Base-by-base conservation (phyloP, 2,329 filamentous ascomycete species). In the Cytospora leucostoma region DNA sequence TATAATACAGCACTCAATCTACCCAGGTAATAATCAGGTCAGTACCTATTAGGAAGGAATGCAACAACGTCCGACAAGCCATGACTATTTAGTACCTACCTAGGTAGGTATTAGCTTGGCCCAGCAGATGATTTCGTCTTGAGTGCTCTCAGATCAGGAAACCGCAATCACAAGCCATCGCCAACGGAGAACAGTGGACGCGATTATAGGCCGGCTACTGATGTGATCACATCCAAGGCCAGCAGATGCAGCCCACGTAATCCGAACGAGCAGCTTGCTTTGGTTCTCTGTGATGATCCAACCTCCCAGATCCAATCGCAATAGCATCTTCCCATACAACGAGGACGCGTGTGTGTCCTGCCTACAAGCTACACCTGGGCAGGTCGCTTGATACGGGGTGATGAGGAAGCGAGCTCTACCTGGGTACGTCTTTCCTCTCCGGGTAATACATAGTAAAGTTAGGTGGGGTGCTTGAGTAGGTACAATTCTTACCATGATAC, bases 171-270 rank as follows among this genome's bases (percentile, higher is more conserved):
- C 32, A 33, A 32, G 21, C 15, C 19, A 40, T 61, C 53, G 47
- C 32, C 32, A 33, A n/a, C 44, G 35, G 33, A 17, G 50, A 10
- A 12, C 5, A 54, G 53, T 55, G 55, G 63, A 53, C 60, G 61
- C 56, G 56, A 65, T 60, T 53, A 54, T 44, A 51, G 63, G 63
- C 61, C 61, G 37, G 47, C 37, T 51, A 56, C 47, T 57, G 52
- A 34, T 52, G 8, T 34, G 56, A 35, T 64, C 61, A 21, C 57
- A 32, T 58, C 64, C 61, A 66, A 53, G 57, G 44, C 44, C 44
- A 47, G 44, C 44, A 52, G 61, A 59, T 38, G 49, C 53, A 47
- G 61, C 61, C 61, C 64, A 66, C 64, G 64, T 66, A 52, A 56
- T 60, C 56, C 34, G 33, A 32, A 51, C n/a, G 7, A 47, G 44